These are phyloP conservation scores for Scutellaria galericulata DNA, from an alignment of 257 asterid genomes.

Conservation along the genomic window DNA sequence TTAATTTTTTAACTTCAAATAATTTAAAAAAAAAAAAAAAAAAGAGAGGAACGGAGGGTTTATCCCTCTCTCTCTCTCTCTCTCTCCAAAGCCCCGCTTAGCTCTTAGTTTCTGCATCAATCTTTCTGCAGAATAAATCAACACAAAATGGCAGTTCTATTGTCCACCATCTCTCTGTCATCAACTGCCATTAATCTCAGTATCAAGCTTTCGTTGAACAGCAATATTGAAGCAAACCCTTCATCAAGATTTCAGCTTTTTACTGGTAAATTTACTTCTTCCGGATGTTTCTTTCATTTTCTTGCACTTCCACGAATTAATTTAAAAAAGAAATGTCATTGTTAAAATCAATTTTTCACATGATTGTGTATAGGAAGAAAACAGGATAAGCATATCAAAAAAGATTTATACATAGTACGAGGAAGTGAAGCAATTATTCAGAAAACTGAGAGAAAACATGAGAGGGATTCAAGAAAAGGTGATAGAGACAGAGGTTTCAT, in stretches of 20 bases:
- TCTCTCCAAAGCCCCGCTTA: neutral
- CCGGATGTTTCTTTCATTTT: slow-evolving; percentile 4
- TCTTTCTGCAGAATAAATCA: too few relatives aligned
- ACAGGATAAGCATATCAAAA: slow-evolving; percentile 35
- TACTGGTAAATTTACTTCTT: slow-evolving; percentile 50
- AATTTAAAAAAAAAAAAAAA: too few relatives aligned
- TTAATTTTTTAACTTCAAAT: too few relatives aligned
- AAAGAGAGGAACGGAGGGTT: neutral
- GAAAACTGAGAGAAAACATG: slow-evolving; percentile 42
- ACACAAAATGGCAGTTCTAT: slow-evolving; percentile 32
- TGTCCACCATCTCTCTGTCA: slow-evolving; percentile 49
- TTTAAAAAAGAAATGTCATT: slow-evolving; percentile 16
- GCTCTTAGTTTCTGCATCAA: neutral
- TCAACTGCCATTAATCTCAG: slow-evolving; percentile 41
- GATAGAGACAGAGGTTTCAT: slow-evolving; percentile 53
- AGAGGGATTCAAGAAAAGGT: slow-evolving; percentile 48
- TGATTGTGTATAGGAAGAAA: slow-evolving; percentile 43
- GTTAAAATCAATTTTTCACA: slow-evolving; percentile 34
- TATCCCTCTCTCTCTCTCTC: neutral
- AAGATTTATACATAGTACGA: slow-evolving; percentile 39
- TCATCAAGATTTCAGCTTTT: slow-evolving; percentile 45
- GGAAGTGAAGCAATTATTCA: slow-evolving; percentile 52
- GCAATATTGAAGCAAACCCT: slow-evolving; percentile 34
- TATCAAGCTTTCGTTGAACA: slow-evolving; percentile 39
- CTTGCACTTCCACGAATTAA: slow-evolving; percentile 11